These are phyloP conservation scores for Globisporangium irregulare DNA, from an alignment of 352 stramenopile species.

Conservation along the genomic window DNA sequence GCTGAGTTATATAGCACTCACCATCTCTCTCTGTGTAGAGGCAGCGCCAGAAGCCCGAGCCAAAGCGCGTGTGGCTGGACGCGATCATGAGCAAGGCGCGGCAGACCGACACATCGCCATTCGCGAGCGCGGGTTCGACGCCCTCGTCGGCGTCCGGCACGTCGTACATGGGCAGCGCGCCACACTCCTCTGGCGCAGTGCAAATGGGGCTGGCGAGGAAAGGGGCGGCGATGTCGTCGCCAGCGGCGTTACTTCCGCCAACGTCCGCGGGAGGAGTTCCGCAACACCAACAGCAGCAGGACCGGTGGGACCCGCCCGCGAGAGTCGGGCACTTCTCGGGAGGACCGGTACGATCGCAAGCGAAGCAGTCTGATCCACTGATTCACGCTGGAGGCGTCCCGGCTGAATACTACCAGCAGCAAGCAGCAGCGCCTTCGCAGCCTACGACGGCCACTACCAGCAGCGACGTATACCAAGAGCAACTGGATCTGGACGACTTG, in stretches of 20 bases:
- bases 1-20: slow-evolving; percentile 1
- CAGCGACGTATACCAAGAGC: slow-evolving; percentile 14
- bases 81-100: slow-evolving; percentile 71
- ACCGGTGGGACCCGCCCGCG: slow-evolving; percentile 5
- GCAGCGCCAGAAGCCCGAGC: slow-evolving; percentile 26
- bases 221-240: background rate
- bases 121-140: slow-evolving; percentile 13
- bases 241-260: background rate
- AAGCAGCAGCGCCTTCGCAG: background rate
- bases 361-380: background rate
- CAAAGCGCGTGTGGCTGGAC: slow-evolving; percentile 69
- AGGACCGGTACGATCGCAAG: background rate
- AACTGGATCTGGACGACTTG: slow-evolving; percentile 35
- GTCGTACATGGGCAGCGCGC: background rate
- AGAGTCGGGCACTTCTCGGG: slow-evolving; percentile 2
- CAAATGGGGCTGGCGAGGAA: background rate
- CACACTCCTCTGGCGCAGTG: background rate
- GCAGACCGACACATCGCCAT: slow-evolving; percentile 18
- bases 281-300: slow-evolving; percentile 13
- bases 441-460: background rate
- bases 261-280: background rate
- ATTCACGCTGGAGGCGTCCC: background rate
- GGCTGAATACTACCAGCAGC: background rate
- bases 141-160: slow-evolving; percentile 8
- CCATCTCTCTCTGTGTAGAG: background rate